phyloP scores from a whole-genome alignment of 345 rosid species.

The Citrus reticulata region DNA sequence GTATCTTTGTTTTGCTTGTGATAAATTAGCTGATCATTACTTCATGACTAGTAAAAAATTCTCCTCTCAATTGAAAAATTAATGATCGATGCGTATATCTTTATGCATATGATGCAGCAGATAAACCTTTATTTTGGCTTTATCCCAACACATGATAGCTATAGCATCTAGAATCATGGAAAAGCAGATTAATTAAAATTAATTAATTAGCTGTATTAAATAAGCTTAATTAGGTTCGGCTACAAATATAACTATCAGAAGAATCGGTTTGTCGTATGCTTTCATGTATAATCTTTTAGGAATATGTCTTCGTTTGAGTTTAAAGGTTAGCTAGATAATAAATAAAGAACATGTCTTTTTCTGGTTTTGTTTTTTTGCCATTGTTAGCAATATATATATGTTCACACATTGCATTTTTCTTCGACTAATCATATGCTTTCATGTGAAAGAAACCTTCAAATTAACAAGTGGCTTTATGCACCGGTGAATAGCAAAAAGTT shows the following conservation, averaged over 20 bases:
- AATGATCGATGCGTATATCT: too few relatives aligned
- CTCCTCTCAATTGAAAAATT: background rate
- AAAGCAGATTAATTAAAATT: background rate
- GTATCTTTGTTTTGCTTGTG: background rate
- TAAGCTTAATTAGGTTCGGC: background rate
- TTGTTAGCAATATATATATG: background rate
- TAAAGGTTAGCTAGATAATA: background rate
- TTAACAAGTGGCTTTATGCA: background rate
- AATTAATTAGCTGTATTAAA: background rate
- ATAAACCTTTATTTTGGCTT: slow-evolving; percentile 4
- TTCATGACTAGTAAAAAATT: background rate
- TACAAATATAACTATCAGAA: background rate
- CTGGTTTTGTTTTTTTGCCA: background rate
- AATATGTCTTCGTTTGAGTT: too few relatives aligned
- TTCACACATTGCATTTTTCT: too few relatives aligned
- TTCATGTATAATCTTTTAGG: background rate
- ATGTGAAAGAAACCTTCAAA: background rate
- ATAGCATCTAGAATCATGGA: background rate
- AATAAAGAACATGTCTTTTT: too few relatives aligned
- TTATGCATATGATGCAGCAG: background rate
- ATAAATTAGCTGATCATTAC: background rate
- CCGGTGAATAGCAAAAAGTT: background rate
- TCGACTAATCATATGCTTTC: background rate
- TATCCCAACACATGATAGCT: background rate
- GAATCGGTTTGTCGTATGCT: background rate